phyloP scores from a whole-genome alignment of 257 asterid genomes.

The Agastache rugosa region DNA sequence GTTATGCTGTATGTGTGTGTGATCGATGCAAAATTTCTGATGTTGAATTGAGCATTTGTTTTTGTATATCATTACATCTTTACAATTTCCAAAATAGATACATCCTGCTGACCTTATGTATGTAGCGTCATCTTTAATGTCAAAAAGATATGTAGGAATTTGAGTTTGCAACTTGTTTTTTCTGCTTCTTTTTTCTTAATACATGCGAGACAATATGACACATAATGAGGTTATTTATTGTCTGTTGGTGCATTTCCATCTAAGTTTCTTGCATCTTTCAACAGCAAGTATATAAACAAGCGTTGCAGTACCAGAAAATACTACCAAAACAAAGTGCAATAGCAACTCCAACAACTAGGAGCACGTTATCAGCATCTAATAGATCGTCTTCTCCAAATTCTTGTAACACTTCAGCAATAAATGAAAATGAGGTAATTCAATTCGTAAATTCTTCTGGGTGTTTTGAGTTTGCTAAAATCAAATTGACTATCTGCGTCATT shows the following conservation, averaged over 20 bases:
- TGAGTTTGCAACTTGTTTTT: constrained; percentile 24
- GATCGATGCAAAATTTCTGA: constrained; percentile 14
- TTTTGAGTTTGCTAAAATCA: constrained; percentile 2
- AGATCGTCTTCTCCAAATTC: constrained; percentile 87
- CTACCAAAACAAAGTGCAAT: constrained; percentile 67
- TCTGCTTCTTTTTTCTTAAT: constrained; percentile 18
- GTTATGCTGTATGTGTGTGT: constrained; percentile 7
- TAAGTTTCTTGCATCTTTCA: constrained; percentile 25
- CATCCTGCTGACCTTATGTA: constrained; percentile 13
- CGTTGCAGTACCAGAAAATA: constrained; percentile 73
- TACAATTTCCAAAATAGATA: not conserved
- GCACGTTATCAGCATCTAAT: constrained; percentile 62
- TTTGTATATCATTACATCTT: not conserved
- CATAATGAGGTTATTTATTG: constrained; percentile 18
- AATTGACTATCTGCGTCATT: constrained; percentile 20
- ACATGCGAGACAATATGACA: constrained; percentile 1
- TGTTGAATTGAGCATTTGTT: not conserved
- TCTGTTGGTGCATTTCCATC: constrained; percentile 2
- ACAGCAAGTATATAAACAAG: constrained; percentile 87
- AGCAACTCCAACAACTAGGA: constrained; percentile 59
- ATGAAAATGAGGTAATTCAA: constrained; percentile 83
- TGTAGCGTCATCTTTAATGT: constrained; percentile 7
- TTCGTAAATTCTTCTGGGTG: constrained; percentile 14
- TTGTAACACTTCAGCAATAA: constrained; percentile 61
- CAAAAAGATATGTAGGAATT: constrained; percentile 5